Percentiles rank a stretch among this genome's conserved stretches.
Conservation (phyloP, 805 yeast species). For the Nakazawaea sp. region DNA sequence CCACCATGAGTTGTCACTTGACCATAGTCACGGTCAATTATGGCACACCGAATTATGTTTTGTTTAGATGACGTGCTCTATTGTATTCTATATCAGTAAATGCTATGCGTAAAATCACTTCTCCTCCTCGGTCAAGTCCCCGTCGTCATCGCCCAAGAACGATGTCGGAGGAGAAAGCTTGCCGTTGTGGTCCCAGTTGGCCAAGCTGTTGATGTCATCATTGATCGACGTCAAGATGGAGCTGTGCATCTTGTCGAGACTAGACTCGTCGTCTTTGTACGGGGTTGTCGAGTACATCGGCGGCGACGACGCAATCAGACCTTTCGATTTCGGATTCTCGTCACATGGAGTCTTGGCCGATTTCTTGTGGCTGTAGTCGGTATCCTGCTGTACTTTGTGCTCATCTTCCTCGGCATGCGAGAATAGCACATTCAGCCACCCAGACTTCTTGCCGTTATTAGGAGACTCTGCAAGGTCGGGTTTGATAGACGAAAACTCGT, state of each 20-base stretch:
- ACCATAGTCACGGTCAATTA: no score
- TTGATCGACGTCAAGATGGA: slow-evolving; percentile 8
- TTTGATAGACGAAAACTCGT: slow-evolving; percentile 8
- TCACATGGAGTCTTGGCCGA: slow-evolving; percentile 7
- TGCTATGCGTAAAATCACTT: background rate
- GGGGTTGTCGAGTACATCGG: slow-evolving; percentile 3
- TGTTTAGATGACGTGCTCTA: background rate
- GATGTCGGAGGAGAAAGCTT: slow-evolving; percentile 8
- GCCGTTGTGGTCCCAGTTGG: background rate
- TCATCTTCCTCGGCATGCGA: slow-evolving; percentile 11
- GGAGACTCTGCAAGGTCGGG: background rate
- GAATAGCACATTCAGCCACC: slow-evolving; percentile 7
- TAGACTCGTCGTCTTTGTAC: background rate
- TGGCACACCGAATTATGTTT: no score
- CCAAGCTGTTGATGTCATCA: slow-evolving; percentile 6
- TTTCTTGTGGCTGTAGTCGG: background rate
- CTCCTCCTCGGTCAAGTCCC: slow-evolving; percentile 7
- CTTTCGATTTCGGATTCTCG: background rate
- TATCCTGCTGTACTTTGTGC: background rate
- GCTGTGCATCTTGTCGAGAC: slow-evolving; percentile 1
- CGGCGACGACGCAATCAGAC: slow-evolving; percentile 8
- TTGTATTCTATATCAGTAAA: background rate
- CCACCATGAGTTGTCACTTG: no score
- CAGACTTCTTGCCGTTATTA: background rate
- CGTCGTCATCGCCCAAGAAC: slow-evolving; percentile 4